These are phyloP conservation scores for Botrytis galanthina DNA, from an alignment of 2,329 filamentous ascomycete genomes.

Conservation along the genomic window DNA sequence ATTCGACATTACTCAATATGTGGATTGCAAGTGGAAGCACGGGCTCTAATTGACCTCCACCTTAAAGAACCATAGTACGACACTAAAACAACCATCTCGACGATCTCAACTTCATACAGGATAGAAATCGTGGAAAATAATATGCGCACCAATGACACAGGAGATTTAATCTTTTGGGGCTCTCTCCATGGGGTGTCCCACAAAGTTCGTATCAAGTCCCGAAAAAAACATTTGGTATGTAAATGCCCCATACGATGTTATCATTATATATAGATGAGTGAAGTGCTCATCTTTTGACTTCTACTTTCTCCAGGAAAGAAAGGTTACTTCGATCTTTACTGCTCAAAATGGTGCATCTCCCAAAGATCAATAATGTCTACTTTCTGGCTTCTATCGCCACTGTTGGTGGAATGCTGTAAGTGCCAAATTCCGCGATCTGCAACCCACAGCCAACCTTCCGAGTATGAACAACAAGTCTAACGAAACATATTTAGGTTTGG, in stretches of 20 bases:
- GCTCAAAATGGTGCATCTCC: conserved; percentile 21
- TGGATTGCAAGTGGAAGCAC: neutral
- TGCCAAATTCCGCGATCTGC: neutral
- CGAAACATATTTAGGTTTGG: conserved; percentile 23
- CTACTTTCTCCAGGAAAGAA: neutral
- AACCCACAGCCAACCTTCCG: neutral
- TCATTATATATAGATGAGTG: conserved; percentile 2
- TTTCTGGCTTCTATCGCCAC: conserved; percentile 28
- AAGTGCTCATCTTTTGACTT: neutral
- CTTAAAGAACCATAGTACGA: neutral
- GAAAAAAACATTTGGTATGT: neutral
- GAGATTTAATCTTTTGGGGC: neutral
- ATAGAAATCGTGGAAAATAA: neutral
- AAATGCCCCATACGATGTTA: neutral
- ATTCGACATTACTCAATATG: neutral
- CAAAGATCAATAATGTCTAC: conserved; percentile 29
- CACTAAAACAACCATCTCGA: neutral
- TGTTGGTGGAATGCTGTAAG: conserved; percentile 27
- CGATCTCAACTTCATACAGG: neutral
- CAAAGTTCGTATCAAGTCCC: neutral
- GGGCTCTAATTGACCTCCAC: neutral
- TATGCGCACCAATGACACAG: conserved; percentile 5
- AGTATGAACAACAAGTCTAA: neutral
- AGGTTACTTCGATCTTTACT: neutral
- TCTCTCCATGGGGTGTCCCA: neutral